Evolutionary conservation across 2,329 filamentous ascomycete species (phyloP).

Genomic region (Venturia effusa): DNA sequence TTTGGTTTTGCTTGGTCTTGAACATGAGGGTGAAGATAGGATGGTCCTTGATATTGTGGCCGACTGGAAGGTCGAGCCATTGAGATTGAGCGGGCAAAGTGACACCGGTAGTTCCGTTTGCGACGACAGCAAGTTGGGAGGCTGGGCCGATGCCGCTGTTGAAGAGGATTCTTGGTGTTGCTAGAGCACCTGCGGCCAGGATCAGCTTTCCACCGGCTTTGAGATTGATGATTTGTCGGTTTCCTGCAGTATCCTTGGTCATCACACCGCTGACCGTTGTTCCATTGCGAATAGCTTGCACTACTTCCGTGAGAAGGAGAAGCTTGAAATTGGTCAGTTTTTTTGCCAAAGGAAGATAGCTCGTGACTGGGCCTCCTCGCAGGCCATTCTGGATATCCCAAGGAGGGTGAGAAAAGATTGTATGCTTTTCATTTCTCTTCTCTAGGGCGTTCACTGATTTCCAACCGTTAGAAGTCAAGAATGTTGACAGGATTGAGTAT

Average conservation of each 20-base stretch:
- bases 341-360: conserved; percentile 39
- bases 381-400: conserved; percentile 40
- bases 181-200: conserved; percentile 20
- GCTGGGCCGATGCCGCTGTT: conserved; percentile 19
- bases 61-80: conserved; percentile 19
- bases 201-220: conserved; percentile 23
- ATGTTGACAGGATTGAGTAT: conserved; percentile 24
- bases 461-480: conserved; percentile 34
- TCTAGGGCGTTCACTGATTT: conserved; percentile 37
- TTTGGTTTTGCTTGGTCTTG: not conserved
- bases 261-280: conserved; percentile 32
- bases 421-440: conserved; percentile 33
- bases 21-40: not conserved
- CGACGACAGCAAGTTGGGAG: conserved; percentile 18
- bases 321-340: conserved; percentile 33
- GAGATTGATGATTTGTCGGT: conserved; percentile 21
- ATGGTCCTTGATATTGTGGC: conserved; percentile 10
- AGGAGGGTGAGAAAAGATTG: conserved; percentile 37
- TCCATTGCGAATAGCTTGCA: conserved; percentile 31
- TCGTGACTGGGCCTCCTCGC: conserved; percentile 38
- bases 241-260: conserved; percentile 24
- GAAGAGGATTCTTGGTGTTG: conserved; percentile 19
- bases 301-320: conserved; percentile 32
- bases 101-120: conserved; percentile 14
- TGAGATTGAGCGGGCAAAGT: conserved; percentile 15